A percentile compares a stretch with the other conserved stretches of the same genome.
These are phyloP conservation scores for Blastocladiella britannica DNA, from an alignment of 192 early-diverging fungal genomes.

Conservation along the genomic window DNA sequence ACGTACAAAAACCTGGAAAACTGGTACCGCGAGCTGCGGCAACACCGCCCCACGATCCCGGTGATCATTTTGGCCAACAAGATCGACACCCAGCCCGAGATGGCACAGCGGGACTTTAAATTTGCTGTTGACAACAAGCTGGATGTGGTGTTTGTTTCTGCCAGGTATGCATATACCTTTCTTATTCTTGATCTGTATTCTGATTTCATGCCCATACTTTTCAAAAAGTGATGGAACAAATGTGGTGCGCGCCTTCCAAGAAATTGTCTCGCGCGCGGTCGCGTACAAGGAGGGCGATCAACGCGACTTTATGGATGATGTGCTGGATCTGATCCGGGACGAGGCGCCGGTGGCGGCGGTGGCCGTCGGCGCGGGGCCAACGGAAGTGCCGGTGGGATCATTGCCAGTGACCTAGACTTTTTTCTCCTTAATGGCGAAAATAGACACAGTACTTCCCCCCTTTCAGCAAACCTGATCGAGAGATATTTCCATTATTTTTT, in stretches of 20 bases:
- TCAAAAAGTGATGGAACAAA: slow-evolving; percentile 26
- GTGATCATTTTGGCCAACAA: slow-evolving; percentile 39
- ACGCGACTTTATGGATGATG: background rate
- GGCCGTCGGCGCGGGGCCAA: no score
- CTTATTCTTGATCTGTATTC: no score
- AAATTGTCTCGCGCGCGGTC: slow-evolving; percentile 20
- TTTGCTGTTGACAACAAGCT: slow-evolving; percentile 13
- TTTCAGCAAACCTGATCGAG: no score
- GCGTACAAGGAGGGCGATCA: slow-evolving; percentile 14
- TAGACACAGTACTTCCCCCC: no score
- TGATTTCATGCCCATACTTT: no score
- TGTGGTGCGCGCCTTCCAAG: slow-evolving; percentile 29
- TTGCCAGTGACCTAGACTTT: no score
- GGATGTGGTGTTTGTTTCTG: slow-evolving; percentile 1
- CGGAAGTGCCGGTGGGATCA: no score
- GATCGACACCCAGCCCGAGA: slow-evolving; percentile 29
- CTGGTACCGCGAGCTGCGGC: slow-evolving; percentile 29
- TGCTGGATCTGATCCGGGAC: background rate
- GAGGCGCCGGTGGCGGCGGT: no score
- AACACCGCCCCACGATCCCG: slow-evolving; percentile 15
- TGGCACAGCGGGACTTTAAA: slow-evolving; percentile 25
- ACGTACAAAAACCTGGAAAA: slow-evolving; percentile 35
- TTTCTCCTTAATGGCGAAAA: no score
- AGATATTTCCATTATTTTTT: no score
- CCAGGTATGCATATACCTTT: background rate